These are phyloP conservation scores for Alternaria metachromatica DNA, from an alignment of 2,329 filamentous ascomycete genomes.

Conservation along the genomic window DNA sequence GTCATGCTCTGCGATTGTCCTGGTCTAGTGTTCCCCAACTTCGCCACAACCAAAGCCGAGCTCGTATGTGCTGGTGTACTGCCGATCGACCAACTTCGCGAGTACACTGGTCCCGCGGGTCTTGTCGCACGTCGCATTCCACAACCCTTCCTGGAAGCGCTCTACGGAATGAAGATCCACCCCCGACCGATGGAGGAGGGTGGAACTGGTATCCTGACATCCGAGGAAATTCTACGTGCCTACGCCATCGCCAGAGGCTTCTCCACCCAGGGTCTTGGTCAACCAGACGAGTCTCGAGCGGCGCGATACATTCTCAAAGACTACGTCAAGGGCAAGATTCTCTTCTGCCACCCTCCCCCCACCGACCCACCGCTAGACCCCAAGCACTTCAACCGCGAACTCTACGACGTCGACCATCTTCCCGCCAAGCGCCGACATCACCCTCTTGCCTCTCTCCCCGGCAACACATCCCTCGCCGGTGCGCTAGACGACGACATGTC, in stretches of 20 bases:
- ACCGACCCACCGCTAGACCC: constrained; percentile 69
- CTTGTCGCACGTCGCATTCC: constrained; percentile 87
- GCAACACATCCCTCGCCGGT: constrained; percentile 41
- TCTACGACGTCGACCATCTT: constrained; percentile 83
- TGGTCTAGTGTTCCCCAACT: constrained; percentile 98
- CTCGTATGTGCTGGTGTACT: constrained; percentile 94
- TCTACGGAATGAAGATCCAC: constrained; percentile 90
- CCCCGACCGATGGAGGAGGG: constrained; percentile 87
- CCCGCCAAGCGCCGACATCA: constrained; percentile 79
- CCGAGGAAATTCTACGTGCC: constrained; percentile 81
- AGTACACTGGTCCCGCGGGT: constrained; percentile 85
- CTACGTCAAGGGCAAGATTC: constrained; percentile 94
- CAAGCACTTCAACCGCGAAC: constrained; percentile 81
- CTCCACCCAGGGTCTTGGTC: constrained; percentile 84
- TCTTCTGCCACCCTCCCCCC: constrained; percentile 90
- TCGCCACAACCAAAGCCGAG: constrained; percentile 94
- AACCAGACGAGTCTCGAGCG: constrained; percentile 91
- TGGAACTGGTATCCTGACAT: constrained; percentile 84
- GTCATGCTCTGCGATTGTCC: constrained; percentile 97
- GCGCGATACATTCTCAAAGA: constrained; percentile 92
- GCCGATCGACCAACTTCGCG: constrained; percentile 94
- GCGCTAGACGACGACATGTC: constrained; percentile 44
- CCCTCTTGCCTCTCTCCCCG: constrained; percentile 58
- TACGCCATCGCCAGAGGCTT: constrained; percentile 92
- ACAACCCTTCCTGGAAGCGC: constrained; percentile 83